Evolutionary conservation across 345 rosid genomes (phyloP), one percentile per base, ranked within the genome.

Genomic region (Dimocarpus longan): DNA sequence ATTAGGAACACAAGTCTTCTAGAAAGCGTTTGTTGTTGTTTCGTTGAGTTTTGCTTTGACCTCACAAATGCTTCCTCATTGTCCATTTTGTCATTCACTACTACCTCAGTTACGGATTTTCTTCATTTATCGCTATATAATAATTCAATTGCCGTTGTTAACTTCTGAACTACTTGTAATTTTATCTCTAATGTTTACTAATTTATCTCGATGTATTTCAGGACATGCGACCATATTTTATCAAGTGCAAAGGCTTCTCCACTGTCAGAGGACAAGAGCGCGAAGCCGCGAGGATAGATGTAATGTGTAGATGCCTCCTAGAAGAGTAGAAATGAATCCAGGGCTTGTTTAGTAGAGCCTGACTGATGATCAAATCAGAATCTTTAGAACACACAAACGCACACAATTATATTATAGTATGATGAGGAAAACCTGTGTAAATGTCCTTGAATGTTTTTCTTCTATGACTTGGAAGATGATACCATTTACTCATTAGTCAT

Each of bases 211-310:
- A 57, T 59, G 43, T 40, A 79, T 80, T 87, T 70, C 89, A 87
- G 92, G 86, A 80, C 63, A 50, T 87, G 86, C 85, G 77, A 81
- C 44, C 84, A 63, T 40, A 60, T 83, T 40, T 44, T 82, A 52
- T 24, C 74, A 71, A 80, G 71, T 22, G 74, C 57, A 71, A 83
- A 78, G 78, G 72, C 65, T 28, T 66, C 85, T 42, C 73, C 80
- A 16, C 68, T 50, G 32, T 18, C 76, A 28, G 84, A 75, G 13
- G 43, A 72, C 40, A 63, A 43, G 75, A 69, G 69, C 26, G 9
- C 63, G 39, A 62, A 67, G 59, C 66, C 54, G 26, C 54, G 28
- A 71, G 65, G 39, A 22, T 21, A 67, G 40, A 28, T 76, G 57
- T 39, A 66, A 66, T 18, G 50, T 54, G n/a, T 52, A 76, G 52